Evolutionary conservation across 305 asterid species (phyloP), one percentile per base, ranked within the genome.

Genomic region (Rubia peregrina): DNA sequence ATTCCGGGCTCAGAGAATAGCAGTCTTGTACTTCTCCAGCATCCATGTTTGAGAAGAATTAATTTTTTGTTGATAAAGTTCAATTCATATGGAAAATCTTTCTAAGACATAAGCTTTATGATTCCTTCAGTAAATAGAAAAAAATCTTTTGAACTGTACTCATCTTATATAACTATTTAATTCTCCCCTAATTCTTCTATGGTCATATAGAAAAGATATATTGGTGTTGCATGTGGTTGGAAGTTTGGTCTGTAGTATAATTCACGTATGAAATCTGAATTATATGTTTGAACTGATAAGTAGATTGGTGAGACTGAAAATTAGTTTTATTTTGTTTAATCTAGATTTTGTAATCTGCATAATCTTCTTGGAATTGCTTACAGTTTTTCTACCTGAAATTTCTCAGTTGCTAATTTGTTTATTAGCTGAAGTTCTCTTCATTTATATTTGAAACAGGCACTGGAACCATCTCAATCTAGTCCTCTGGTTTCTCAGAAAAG

Each of bases 401-500:
- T 48, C 26, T 57, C 64, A n/a, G 17, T 42, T 43, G 21, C 9
- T 21, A 40, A 10, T 11, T 11, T 56, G 24, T 33, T 44, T 40
- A 41, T 68, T 68, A 51, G 21, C 72, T 68, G 49, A 73, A 70
- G 19, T 60, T 75, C 68, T 43, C 13, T 74, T 75, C 80, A 70
- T 68, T 59, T 67, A 59, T 70, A 44, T 46, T 10, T 68, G 73
- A 68, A 65, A 74, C 86, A 94, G 99, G 78, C 78, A 62, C 73
- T 82, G 83, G 89, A 88, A 74, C 75, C 83, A 24, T 80, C 86
- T 75, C 79, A 84, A 65, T 73, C 83, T 62, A 80, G 78, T 78
- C 74, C 88, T 72, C 56, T 65, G 78, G 76, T 78, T 70, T 61
- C 61, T 16, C 81, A 61, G 78, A 87, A 84, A 83, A 85, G 80